phyloP scores from a whole-genome alignment of 495 filamentous ascomycete species.

The Podospora appendiculata region DNA sequence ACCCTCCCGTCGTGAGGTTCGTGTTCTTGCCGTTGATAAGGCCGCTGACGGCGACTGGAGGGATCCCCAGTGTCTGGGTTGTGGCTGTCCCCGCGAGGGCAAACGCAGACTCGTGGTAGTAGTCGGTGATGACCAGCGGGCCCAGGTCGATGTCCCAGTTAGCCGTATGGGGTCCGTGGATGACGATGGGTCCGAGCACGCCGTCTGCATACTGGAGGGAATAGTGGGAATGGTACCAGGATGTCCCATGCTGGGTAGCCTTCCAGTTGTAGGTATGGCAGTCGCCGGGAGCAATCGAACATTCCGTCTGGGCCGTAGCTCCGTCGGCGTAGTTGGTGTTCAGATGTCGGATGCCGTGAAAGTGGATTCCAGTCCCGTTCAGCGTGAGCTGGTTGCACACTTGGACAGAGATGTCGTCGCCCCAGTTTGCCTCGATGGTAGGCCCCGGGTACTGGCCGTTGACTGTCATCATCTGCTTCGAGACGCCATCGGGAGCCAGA shows the following conservation, averaged over 20 bases:
- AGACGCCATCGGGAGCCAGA: not conserved
- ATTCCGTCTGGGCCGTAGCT: slow-evolving; percentile 31
- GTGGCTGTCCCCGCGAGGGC: slow-evolving; percentile 5
- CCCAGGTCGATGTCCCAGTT: slow-evolving; percentile 42
- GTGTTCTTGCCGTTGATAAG: slow-evolving; percentile 22
- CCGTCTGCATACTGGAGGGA: slow-evolving; percentile 43
- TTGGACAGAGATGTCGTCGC: slow-evolving; percentile 41
- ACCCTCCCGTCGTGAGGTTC: slow-evolving; percentile 17
- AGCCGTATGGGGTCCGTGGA: slow-evolving; percentile 41
- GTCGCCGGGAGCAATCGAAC: slow-evolving; percentile 32
- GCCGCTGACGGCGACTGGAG: slow-evolving; percentile 22
- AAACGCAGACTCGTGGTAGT: slow-evolving; percentile 17
- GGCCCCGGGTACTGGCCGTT: slow-evolving; percentile 39
- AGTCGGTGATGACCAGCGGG: slow-evolving; percentile 31
- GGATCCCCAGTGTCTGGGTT: slow-evolving; percentile 15
- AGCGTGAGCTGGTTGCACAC: slow-evolving; percentile 36
- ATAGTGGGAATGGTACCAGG: slow-evolving; percentile 40
- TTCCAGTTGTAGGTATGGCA: slow-evolving; percentile 32
- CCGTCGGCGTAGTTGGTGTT: slow-evolving; percentile 21
- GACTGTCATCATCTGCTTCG: slow-evolving; percentile 8
- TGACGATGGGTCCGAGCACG: slow-evolving; percentile 37
- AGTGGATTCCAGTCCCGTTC: slow-evolving; percentile 33
- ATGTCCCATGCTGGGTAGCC: slow-evolving; percentile 36
- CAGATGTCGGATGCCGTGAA: slow-evolving; percentile 37
- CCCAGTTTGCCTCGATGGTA: slow-evolving; percentile 47